Base-by-base conservation (phyloP, 768 basidiomycete species). In the Boletellus ananiceps region DNA sequence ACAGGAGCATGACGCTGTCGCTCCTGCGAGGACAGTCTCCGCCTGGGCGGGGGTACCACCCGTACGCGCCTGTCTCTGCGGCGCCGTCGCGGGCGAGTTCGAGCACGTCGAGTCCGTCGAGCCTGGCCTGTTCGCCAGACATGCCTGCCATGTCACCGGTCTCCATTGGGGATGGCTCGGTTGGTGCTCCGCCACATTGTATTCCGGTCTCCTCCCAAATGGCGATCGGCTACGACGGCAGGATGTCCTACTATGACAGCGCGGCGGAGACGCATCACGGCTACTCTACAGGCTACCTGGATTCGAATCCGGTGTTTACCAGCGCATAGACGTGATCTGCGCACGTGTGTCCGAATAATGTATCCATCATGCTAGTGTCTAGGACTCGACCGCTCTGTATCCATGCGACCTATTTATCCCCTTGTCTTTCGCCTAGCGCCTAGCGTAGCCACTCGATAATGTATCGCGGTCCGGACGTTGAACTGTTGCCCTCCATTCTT, bases 1-100 rank as follows among this genome's bases (percentile, higher is more conserved):
- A 88, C 60, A 75, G 87, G 47, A 87, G 85, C 64, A 86, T 85
- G 77, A 90, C 88, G 8, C 87, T 88, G 8, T 82, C 82, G 0
- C 53, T 83, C 25, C 66, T 74, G 40, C 79, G 79, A 55, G 71
- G 72, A 31, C 63, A 75, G 50, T 78, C 81, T 23, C 70, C 69
- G 35, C 70, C 69, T 11, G 68, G 60, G 50, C 71, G 81, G 44
- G 75, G 78, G 40, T 80, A 82, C 55, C 79, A 84, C 61, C 75
- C 84, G 18, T 83, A 83, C 44, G 77, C 74, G 8, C 50, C 57
- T 1, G 31, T 47, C 8, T 66, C 67, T 15, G 9, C 48, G 29
- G 45, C 35, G 2, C 62, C 64, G 15, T 69, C 68, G 0, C 65
- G 69, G 11, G 45, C 66, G 14, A 60, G 60, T 25, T 68, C 67